These are phyloP conservation scores for Entonaema liquescens DNA, from an alignment of 495 filamentous ascomycete species.

Conservation along the genomic window DNA sequence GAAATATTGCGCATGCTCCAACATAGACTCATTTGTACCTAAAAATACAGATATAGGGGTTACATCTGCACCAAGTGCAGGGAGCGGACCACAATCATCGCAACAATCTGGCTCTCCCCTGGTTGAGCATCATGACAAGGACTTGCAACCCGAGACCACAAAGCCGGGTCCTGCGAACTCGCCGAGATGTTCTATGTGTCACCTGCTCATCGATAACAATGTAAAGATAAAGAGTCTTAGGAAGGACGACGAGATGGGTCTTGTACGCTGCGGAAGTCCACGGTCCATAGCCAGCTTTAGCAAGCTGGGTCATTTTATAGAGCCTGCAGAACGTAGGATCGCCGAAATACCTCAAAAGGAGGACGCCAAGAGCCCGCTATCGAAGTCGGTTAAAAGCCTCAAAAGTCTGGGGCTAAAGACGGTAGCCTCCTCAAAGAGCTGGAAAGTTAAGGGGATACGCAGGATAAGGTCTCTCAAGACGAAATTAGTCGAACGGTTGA, in stretches of 20 bases:
- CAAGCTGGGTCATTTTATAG: neutral
- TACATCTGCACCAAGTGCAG: constrained; percentile 5
- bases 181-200: constrained; percentile 25
- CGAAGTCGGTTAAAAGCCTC: neutral
- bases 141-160: neutral
- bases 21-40: neutral
- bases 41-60: neutral
- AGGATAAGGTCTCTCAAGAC: neutral
- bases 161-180: too few relatives aligned
- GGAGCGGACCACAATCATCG: neutral
- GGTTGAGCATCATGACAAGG: neutral
- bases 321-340: neutral
- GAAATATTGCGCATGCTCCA: constrained; percentile 36
- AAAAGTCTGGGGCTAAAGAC: neutral
- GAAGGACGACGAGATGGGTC: constrained; percentile 4
- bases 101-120: neutral
- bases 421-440: neutral
- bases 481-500: neutral
- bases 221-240: constrained; percentile 3
- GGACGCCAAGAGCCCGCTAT: neutral
- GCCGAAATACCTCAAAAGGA: neutral
- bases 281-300: constrained; percentile 14
- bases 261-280: constrained; percentile 11
- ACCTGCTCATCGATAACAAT: constrained; percentile 9
- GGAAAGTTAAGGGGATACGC: neutral